Conservation (phyloP, 495 filamentous ascomycete species). For the Aspergillus nidulans region DNA sequence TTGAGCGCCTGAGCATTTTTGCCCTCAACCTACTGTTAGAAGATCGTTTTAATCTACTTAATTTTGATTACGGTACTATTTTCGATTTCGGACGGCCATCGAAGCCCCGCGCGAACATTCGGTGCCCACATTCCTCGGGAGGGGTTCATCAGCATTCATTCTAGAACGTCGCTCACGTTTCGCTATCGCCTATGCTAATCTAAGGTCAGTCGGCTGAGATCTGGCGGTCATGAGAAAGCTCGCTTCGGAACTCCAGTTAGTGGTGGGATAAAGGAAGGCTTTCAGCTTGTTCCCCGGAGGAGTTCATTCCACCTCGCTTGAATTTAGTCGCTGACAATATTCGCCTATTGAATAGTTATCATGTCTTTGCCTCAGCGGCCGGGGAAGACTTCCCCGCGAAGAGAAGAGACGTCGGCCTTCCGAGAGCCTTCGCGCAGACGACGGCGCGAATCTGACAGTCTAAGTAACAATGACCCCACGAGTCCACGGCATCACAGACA, state of each 20-base stretch:
- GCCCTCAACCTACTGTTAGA: background rate
- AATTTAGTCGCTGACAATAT: background rate
- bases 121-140: slow-evolving; percentile 3
- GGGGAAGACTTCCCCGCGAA: slow-evolving; percentile 51
- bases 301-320: background rate
- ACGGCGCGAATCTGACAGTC: slow-evolving; percentile 63
- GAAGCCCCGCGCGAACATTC: background rate
- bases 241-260: background rate
- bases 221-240: background rate
- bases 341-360: slow-evolving; percentile 1
- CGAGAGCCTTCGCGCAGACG: slow-evolving; percentile 68
- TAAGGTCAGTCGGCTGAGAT: slow-evolving; percentile 3
- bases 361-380: slow-evolving; percentile 71
- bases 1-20: slow-evolving; percentile 1
- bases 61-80: background rate
- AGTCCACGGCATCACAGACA: slow-evolving; percentile 33
- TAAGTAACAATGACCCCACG: slow-evolving; percentile 44
- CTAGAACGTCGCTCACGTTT: background rate
- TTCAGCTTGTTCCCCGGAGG: background rate
- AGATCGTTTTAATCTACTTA: background rate
- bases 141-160: background rate
- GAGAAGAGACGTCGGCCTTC: slow-evolving; percentile 56
- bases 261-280: background rate
- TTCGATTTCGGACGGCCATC: background rate
- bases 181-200: slow-evolving; percentile 7